Evolutionary conservation across 768 basidiomycete species (phyloP), one percentile per base, ranked within the genome.

Genomic region (Auricularia cornea): DNA sequence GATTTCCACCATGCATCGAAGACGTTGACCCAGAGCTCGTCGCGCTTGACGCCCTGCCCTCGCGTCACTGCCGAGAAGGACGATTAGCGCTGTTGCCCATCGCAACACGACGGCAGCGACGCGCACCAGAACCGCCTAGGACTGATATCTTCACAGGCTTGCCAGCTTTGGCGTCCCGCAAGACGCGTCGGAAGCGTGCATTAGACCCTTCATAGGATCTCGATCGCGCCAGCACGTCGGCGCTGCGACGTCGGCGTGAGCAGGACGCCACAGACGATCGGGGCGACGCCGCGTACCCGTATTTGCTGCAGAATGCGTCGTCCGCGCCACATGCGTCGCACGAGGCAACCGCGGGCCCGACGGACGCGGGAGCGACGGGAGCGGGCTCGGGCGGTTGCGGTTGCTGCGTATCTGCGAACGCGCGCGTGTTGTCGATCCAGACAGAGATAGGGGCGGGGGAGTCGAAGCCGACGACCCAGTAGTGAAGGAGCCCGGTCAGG

Each of bases 141-240:
- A 52, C 51, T 11, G n/a, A 52, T n/a, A 52, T 52, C 51, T 52
- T 52, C 8, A 52, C 51, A n/a, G 20, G 12, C 4, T 52, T n/a
- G 28, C 51, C 51, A 28, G 51, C 11, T 28, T 52, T n/a, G 8
- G 51, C 51, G 28, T n/a, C 51, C 8, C 51, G 51, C 28, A 52
- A 20, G 20, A 52, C 51, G 51, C 51, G 51, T n/a, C 28, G 62
- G 26, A 65, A 65, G n/a, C 65, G 65, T 12, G 65, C 62, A 30
- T 65, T 65, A 28, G 65, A 32, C 23, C 65, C 65, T 65, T 65
- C 65, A 40, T 63, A 65, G 3, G 54, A 26, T 20, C 65, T 63
- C 14, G 65, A 63, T 8, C 62, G 56, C 16, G 65, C 65, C n/a
- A 65, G 62, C 32, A 62, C 62, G 57, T 62, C 62, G 52, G 32